Conservation (phyloP, 2,329 filamentous ascomycete species). For the Colletotrichum destructivum region DNA sequence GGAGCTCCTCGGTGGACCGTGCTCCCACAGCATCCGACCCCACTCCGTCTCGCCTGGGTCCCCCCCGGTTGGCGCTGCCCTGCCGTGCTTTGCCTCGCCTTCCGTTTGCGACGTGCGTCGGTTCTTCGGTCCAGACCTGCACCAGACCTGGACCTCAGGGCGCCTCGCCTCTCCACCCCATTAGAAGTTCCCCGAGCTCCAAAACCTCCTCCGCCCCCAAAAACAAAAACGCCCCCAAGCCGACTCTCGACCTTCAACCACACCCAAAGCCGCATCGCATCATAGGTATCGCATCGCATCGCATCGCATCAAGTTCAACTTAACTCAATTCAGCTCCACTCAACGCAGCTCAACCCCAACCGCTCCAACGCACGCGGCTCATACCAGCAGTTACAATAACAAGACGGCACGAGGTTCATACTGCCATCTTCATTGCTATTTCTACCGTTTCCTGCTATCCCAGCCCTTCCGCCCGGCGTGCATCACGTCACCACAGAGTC, state of each 20-base stretch:
- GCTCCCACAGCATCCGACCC: slow-evolving; percentile 26
- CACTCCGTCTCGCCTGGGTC: slow-evolving; percentile 22
- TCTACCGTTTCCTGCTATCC: background rate
- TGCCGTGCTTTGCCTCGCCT: slow-evolving; percentile 24
- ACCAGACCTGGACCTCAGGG: too few relatives aligned
- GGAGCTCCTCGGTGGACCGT: slow-evolving; percentile 16
- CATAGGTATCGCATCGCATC: background rate
- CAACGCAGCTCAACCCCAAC: background rate
- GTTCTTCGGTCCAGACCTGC: slow-evolving; percentile 20
- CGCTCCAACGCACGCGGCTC: background rate
- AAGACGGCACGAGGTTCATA: background rate
- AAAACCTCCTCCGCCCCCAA: slow-evolving; percentile 11
- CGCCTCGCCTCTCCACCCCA: slow-evolving; percentile 15
- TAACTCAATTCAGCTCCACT: background rate
- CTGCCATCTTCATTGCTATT: background rate
- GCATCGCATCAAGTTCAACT: too few relatives aligned
- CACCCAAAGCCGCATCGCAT: background rate
- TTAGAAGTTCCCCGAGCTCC: slow-evolving; percentile 20
- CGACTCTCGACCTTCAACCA: background rate
- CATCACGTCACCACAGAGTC: slow-evolving; percentile 13
- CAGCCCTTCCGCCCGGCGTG: background rate
- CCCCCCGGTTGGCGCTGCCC: slow-evolving; percentile 20
- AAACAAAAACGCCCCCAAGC: slow-evolving; percentile 5
- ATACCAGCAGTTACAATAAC: background rate
- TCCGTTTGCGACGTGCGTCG: slow-evolving; percentile 29